A percentile compares a stretch with the other conserved stretches of the same genome.
These are phyloP conservation scores for Cryptosporidium ryanae DNA, from an alignment of 169 alveolate genomes.

Conservation along the genomic window DNA sequence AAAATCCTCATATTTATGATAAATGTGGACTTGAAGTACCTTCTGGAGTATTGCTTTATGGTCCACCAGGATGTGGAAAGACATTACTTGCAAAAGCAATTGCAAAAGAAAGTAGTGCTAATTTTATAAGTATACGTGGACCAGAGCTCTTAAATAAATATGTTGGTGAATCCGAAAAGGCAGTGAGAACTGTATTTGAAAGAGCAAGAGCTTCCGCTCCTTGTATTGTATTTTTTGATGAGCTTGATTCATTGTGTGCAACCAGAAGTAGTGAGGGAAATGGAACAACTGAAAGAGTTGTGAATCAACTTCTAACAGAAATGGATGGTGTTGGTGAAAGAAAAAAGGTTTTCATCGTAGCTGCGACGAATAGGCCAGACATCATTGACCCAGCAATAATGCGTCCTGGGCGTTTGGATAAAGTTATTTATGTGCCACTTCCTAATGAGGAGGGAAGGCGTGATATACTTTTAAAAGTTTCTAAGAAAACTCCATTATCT, in stretches of 20 bases:
- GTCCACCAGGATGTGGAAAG: constrained; percentile 99
- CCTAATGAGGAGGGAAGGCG: constrained; percentile 94
- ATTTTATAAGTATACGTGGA: constrained; percentile 95
- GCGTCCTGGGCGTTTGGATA: constrained; percentile 98
- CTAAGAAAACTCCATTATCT: constrained; percentile 89
- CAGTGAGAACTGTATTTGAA: constrained; percentile 96
- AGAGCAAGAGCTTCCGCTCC: constrained; percentile 98
- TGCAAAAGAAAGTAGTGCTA: constrained; percentile 95
- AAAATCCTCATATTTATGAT: constrained; percentile 89
- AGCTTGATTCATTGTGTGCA: constrained; percentile 97
- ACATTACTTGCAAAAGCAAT: constrained; percentile 97
- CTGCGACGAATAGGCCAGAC: constrained; percentile 99
- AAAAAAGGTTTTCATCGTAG: constrained; percentile 94
- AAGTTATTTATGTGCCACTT: constrained; percentile 93
- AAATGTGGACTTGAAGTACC: constrained; percentile 92
- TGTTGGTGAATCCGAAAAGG: constrained; percentile 99
- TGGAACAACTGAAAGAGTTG: constrained; percentile 96
- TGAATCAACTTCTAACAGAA: constrained; percentile 97
- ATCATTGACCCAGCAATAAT: constrained; percentile 98
- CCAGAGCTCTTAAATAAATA: constrained; percentile 97
- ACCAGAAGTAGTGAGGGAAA: constrained; percentile 91
- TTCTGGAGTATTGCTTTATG: constrained; percentile 97
- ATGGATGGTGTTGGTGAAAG: constrained; percentile 97
- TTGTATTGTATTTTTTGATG: constrained; percentile 98
- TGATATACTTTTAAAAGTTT: constrained; percentile 88